Evolutionary conservation across 2,329 filamentous ascomycete species (phyloP).

Genomic region (Ophiostoma ips): DNA sequence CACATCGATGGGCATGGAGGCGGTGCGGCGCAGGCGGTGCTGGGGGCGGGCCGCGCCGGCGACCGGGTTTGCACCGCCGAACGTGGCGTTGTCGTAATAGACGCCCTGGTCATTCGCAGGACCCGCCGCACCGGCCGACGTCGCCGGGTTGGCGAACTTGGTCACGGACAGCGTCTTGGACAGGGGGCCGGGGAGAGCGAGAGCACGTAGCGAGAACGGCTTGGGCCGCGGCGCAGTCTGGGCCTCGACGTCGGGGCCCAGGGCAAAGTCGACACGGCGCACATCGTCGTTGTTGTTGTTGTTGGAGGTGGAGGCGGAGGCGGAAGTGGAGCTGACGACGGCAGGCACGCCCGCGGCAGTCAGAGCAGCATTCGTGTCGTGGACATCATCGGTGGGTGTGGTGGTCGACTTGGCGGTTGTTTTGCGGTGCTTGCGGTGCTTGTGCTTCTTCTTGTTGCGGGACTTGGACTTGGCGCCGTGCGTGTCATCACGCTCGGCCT

Average conservation of each 20-base stretch:
- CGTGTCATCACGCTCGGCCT: constrained; percentile 13
- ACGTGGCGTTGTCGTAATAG: neutral
- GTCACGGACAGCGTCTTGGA: constrained; percentile 45
- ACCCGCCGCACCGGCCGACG: neutral
- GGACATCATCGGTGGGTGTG: neutral
- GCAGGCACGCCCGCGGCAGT: neutral
- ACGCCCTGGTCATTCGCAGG: neutral
- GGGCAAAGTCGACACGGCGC: constrained; percentile 30
- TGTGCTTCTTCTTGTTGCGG: constrained; percentile 20
- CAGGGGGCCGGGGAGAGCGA: constrained; percentile 30
- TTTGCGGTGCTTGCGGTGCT: neutral
- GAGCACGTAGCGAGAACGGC: constrained; percentile 24
- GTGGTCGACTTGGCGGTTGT: neutral
- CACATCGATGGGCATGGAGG: constrained; percentile 32
- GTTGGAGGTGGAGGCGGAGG: too few species aligned
- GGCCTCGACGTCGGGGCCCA: constrained; percentile 20
- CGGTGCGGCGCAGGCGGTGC: constrained; percentile 32
- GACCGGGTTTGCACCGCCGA: neutral
- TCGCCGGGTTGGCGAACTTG: constrained; percentile 30
- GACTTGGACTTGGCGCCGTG: constrained; percentile 6
- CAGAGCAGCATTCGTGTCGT: neutral
- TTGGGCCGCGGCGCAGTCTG: constrained; percentile 21
- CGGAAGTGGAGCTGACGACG: neutral
- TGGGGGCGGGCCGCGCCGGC: constrained; percentile 3
- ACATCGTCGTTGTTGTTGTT: constrained; percentile 11